These are phyloP conservation scores for Prunus fruticosa DNA, from an alignment of 306 rosid species.

Conservation along the genomic window DNA sequence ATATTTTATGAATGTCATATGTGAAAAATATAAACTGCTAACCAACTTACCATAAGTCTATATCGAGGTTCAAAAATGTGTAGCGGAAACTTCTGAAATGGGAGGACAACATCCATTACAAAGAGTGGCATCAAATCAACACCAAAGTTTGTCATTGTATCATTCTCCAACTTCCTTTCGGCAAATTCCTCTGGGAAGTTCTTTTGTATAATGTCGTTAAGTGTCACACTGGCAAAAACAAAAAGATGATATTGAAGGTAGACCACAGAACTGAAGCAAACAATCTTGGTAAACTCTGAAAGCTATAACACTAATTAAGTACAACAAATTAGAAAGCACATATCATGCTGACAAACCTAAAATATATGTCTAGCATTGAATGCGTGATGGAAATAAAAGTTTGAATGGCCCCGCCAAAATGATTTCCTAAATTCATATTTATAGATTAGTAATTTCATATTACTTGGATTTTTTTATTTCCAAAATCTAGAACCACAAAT, in stretches of 20 bases:
- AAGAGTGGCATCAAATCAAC: constrained; percentile 91
- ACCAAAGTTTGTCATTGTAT: constrained; percentile 58
- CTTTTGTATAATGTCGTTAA: constrained; percentile 86
- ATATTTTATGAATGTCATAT: not conserved
- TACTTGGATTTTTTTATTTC: constrained; percentile 4
- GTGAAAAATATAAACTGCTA: constrained; percentile 8
- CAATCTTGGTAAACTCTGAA: constrained; percentile 9
- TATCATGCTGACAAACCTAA: constrained; percentile 1
- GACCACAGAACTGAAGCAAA: not conserved
- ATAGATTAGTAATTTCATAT: not conserved
- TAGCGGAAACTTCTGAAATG: constrained; percentile 88
- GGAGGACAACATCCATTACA: constrained; percentile 98
- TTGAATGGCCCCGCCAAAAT: not conserved
- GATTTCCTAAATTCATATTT: constrained; percentile 14
- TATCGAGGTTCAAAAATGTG: constrained; percentile 98
- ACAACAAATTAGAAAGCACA: not conserved
- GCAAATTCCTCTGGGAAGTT: constrained; percentile 91
- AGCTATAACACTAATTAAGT: constrained; percentile 10
- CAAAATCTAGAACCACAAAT: constrained; percentile 5
- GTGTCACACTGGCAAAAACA: constrained; percentile 71
- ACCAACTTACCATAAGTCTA: constrained; percentile 91
- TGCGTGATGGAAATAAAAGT: not conserved
- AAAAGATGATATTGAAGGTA: constrained; percentile 17
- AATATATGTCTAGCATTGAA: constrained; percentile 4
- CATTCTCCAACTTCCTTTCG: constrained; percentile 82